Base-by-base conservation (phyloP, 805 yeast species). In the Yarrowia sp. region DNA sequence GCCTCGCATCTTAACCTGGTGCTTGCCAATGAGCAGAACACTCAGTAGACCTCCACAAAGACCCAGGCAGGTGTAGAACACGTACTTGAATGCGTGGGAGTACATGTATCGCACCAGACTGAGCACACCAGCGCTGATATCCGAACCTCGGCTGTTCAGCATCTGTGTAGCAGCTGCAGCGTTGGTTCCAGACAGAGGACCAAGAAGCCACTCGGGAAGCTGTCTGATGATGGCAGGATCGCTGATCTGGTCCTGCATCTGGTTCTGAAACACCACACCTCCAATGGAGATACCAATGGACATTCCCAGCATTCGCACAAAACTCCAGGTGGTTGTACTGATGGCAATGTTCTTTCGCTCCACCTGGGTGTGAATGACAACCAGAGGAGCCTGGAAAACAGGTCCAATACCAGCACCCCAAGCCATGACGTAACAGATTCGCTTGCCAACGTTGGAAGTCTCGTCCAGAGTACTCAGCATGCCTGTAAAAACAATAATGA, bases 361-460 rank as follows among this genome's bases (percentile, higher is more conserved):
- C 40, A 88, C 87, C 12, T 86, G 85, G 24, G 79, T 75, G 9
- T 85, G 73, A 71, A 85, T 87, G 1, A 83, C 78, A 1, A 82
- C 73, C 39, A 84, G 72, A 56, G 83, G 75, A 1, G 85, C 76
- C 73, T 85, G 87, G 73, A 84, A 76, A 66, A 75, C 77, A 15
- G 83, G 39, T 2, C 89, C 90, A 50, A 80, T 74, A 0, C 83
- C 79, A 6, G 81, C 75, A 33, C 89, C 89, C 9, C 77, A 73
- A 8, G 83, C 71, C 34, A 85, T 81, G 67, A 83, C 79, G 40
- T 79, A 76, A 0, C 87, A 85, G 64, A 85, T 80, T 68, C 81
- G 78, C 33, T 73, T 64, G 0, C 81, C 73, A 2, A 71, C 69
- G 6, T 77, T 68, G 1, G 86, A 77, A 49, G 82, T 76, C 12